Evolutionary conservation across 2,329 filamentous ascomycete species (phyloP).

Genomic region (Xylaria sp.): DNA sequence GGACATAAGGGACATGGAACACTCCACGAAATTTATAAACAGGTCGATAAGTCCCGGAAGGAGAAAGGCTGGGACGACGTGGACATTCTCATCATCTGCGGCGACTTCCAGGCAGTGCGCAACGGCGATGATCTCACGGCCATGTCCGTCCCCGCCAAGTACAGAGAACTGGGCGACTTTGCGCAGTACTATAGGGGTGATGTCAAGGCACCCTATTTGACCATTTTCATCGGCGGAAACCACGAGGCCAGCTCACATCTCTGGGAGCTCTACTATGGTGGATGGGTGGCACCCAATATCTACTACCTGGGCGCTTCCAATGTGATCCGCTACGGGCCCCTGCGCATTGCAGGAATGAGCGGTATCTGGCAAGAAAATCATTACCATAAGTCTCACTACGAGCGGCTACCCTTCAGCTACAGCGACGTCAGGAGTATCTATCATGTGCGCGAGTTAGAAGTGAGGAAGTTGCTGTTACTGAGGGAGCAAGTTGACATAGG

Average conservation of each 20-base stretch:
- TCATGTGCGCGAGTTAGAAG: slow-evolving; percentile 82
- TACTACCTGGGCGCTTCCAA: slow-evolving; percentile 96
- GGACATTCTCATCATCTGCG: slow-evolving; percentile 89
- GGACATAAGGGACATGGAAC: slow-evolving; percentile 73
- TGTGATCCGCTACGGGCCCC: slow-evolving; percentile 72
- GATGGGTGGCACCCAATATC: slow-evolving; percentile 94
- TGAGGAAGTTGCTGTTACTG: slow-evolving; percentile 81
- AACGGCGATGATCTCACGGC: slow-evolving; percentile 82
- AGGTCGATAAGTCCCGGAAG: slow-evolving; percentile 63
- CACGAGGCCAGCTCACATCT: slow-evolving; percentile 90
- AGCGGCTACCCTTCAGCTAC: slow-evolving; percentile 76
- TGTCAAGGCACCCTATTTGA: slow-evolving; percentile 75
- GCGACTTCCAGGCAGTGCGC: slow-evolving; percentile 91
- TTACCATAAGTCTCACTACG: slow-evolving; percentile 76
- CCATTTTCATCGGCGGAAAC: slow-evolving; percentile 89
- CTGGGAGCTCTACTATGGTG: slow-evolving; percentile 91
- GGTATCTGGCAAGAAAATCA: slow-evolving; percentile 94
- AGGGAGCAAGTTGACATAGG: slow-evolving; percentile 87
- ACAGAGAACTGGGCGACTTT: slow-evolving; percentile 83
- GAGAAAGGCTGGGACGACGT: slow-evolving; percentile 72
- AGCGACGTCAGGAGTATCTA: slow-evolving; percentile 79
- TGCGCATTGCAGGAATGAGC: slow-evolving; percentile 84
- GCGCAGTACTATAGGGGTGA: slow-evolving; percentile 85
- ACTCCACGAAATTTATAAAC: slow-evolving; percentile 84
- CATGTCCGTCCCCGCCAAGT: slow-evolving; percentile 87